Evolutionary conservation across 2,329 filamentous ascomycete species (phyloP).

Genomic region (Colletotrichum neosansevieriae): DNA sequence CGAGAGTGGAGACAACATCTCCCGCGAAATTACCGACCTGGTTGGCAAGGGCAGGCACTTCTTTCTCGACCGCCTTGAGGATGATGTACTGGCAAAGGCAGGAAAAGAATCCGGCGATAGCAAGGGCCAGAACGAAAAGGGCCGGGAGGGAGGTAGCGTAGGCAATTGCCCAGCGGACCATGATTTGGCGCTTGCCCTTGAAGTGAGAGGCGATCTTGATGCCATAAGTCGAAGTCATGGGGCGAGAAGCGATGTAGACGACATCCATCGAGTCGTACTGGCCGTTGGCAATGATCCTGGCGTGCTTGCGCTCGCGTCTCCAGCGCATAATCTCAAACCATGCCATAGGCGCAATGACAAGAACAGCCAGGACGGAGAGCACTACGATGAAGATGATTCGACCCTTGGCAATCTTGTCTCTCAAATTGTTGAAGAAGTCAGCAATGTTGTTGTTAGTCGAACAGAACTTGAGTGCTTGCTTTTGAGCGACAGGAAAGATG

Average conservation of each 20-base stretch:
- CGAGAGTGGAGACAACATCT: conserved; percentile 78
- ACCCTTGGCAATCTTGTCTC: conserved; percentile 73
- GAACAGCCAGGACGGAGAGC: conserved; percentile 76
- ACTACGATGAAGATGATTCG: conserved; percentile 82
- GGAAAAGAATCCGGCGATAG: conserved; percentile 82
- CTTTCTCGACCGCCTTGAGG: conserved; percentile 77
- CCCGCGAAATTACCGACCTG: conserved; percentile 85
- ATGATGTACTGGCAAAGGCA: conserved; percentile 87
- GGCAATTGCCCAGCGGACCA: conserved; percentile 85
- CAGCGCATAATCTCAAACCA: conserved; percentile 84
- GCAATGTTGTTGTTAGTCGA: conserved; percentile 85
- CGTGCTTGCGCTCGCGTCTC: conserved; percentile 77
- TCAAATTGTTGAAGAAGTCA: conserved; percentile 83
- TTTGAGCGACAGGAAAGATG: conserved; percentile 85
- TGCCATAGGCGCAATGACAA: conserved; percentile 82
- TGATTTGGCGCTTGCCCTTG: conserved; percentile 73
- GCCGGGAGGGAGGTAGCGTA: conserved; percentile 89
- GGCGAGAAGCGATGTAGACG: conserved; percentile 87
- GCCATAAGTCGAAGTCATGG: conserved; percentile 78
- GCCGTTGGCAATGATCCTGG: conserved; percentile 73
- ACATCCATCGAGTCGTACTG: conserved; percentile 87
- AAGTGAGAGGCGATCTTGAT: conserved; percentile 77
- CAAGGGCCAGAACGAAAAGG: conserved; percentile 87
- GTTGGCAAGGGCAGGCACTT: conserved; percentile 79
- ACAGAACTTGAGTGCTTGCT: conserved; percentile 88